Evolutionary conservation across 768 basidiomycete species (phyloP).

Genomic region (Rhizopogon vulgaris): DNA sequence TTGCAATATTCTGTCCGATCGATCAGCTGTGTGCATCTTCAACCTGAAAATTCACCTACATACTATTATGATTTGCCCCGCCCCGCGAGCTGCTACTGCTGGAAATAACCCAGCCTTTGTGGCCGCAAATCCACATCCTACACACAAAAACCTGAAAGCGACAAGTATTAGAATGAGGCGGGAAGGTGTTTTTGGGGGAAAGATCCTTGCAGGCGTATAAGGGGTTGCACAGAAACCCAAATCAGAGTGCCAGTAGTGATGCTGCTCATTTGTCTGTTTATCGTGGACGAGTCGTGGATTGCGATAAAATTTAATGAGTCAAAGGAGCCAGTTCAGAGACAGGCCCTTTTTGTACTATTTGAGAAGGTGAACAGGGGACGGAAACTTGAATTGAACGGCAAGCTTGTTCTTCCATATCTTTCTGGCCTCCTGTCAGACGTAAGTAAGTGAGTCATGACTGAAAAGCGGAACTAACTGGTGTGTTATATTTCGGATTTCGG

Average conservation of each 20-base stretch:
- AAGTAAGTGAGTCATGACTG: neutral
- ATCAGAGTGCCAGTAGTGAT: slow-evolving; percentile 40
- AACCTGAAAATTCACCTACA: neutral
- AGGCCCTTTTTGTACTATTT: neutral
- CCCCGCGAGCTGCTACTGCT: slow-evolving; percentile 48
- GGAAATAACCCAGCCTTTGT: slow-evolving; percentile 60
- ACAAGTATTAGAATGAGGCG: slow-evolving; percentile 2
- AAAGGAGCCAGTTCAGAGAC: neutral
- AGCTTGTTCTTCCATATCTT: neutral
- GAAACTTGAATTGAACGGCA: neutral
- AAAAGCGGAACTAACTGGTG: neutral
- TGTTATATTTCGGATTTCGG: neutral
- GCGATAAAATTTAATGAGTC: neutral
- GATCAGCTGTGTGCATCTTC: neutral
- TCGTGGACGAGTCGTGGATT: neutral
- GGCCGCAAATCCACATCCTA: slow-evolving; percentile 47
- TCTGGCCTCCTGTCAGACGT: neutral
- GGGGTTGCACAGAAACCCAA: slow-evolving; percentile 57
- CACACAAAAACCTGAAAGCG: slow-evolving; percentile 43
- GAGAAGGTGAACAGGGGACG: neutral
- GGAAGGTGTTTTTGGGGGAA: slow-evolving; percentile 1
- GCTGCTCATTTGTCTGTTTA: slow-evolving; percentile 9
- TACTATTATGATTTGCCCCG: slow-evolving; percentile 57
- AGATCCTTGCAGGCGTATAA: slow-evolving; percentile 48
- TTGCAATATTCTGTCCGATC: neutral